Base-by-base conservation (phyloP, 768 basidiomycete genomes). In the Agaricus blazei region DNA sequence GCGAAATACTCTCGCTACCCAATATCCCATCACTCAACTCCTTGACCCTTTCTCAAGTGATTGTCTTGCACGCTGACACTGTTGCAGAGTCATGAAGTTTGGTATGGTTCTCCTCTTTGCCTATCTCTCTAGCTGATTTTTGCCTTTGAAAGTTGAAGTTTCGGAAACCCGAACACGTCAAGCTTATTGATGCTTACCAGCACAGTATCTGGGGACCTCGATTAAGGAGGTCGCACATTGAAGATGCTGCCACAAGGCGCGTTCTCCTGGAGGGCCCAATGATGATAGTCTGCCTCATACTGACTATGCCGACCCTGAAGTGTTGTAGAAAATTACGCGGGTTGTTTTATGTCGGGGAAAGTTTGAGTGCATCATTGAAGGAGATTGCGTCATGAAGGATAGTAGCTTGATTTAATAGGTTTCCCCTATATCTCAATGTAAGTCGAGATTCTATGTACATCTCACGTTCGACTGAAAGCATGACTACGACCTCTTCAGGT, bases 141-240 rank as follows among this genome's bases (percentile, higher is more conserved):
- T 28, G 19, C 15, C 37, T 27, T 44, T 11, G 26, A 12, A 31
- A 11, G 37, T 8, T 34, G 34, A 47, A 65, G 66, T 50, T 37
- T 53, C 58, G 46, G 19, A 31, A 59, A 15, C 66, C 82, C 24
- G 60, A 65, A 53, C 46, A 59, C 28, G 63, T 83, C 26, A 67
- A 70, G 40, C 68, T 82, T 5, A 75, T 82, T n/a, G 83, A 84
- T 56, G 74, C 73, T 23, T 84, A 83, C 60, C 64, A 67, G 9
- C 76, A 72, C 45, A 81, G 81, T 54, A 84, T 85, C 27, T 84
- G 83, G 83, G 83, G 80, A 41, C 68, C 70, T 1, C 71, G 83
- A 31, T 57, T 84, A 28, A 73, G 82, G 14, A 67, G 76, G 38
- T 71, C 72, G 11, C 79, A 83, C 59, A 60, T 83, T 11, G 77